Base-by-base conservation (phyloP, 2,329 filamentous ascomycete genomes). In the Ophiostoma fasciatum region DNA sequence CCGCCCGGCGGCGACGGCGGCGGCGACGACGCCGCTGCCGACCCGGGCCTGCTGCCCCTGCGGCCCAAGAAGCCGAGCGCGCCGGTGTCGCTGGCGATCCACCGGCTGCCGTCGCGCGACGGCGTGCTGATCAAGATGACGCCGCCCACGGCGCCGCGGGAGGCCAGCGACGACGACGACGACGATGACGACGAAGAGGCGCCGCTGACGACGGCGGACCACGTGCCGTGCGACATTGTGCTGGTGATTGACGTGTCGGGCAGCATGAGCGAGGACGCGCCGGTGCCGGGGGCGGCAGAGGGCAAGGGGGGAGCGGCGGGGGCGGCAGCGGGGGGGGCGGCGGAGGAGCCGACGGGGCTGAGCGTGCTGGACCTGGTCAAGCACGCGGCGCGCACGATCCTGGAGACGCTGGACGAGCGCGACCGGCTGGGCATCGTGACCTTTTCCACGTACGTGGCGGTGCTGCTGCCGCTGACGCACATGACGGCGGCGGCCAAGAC, bases 171-270 rank as follows among this genome's bases (percentile, higher is more conserved):
- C 28, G 25, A 11, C 4, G 19, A 14, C 4, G 10, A 18, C 7
- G n/a, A 23, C 4, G 17, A 22, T 10, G 18, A 20, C 10, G 27
- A 8, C 20, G 4, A 12, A 1, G 0, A 19, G 2, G 15, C 10
- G 4, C 30, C 43, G 0, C 41, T 55, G 0, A 37, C 46, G 7
- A n/a, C n/a, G n/a, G n/a, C n/a, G n/a, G n/a, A n/a, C n/a, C 65
- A 68, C 46, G 57, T 66, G 0, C 63, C 69, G 2, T 73, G 67
- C 47, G 71, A 76, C 41, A 66, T 77, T 22, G 71, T 74, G 3
- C 59, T 77, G 3, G 70, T 71, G 13, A 73, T 77, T 36, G 72
- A 77, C 46, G 59, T 74, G 12, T 77, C 72, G 0, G 60, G 57
- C 0, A 74, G 69, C 51, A 78, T 77, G 72, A 34, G 40, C 1